phyloP scores from a whole-genome alignment of 306 rosid genomes.

The Glycine tomentella region DNA sequence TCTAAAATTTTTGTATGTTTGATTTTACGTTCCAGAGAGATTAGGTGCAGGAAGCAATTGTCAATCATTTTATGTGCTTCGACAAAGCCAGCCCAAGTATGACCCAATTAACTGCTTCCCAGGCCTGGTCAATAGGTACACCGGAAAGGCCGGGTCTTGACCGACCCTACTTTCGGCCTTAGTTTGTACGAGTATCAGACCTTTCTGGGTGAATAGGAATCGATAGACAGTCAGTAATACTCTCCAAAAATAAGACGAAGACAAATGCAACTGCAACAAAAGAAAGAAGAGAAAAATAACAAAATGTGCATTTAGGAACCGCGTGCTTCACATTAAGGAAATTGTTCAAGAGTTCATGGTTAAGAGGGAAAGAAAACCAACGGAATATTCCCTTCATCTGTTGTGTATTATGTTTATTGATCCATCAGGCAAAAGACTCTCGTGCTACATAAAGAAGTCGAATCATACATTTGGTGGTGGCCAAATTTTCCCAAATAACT shows the following conservation, averaged over 20 bases:
- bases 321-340: slow-evolving; percentile 29
- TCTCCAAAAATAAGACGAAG: not conserved
- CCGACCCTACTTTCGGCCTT: not conserved
- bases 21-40: no score
- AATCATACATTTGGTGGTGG: slow-evolving; percentile 96
- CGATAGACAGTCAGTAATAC: not conserved
- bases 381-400: slow-evolving; percentile 3
- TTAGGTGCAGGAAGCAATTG: no score
- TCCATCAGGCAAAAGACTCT: slow-evolving; percentile 40
- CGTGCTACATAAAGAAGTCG: slow-evolving; percentile 16
- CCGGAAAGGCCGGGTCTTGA: not conserved
- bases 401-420: slow-evolving; percentile 39
- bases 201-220: not conserved
- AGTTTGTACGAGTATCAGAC: not conserved
- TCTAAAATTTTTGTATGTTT: no score
- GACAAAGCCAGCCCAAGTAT: not conserved
- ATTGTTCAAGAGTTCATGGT: slow-evolving; percentile 18
- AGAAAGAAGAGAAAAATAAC: not conserved
- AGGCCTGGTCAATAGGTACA: not conserved
- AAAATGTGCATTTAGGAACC: not conserved
- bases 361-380: slow-evolving; percentile 5
- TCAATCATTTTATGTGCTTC: not conserved
- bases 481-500: slow-evolving; percentile 86
- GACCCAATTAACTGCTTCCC: not conserved
- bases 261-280: not conserved